Conservation (phyloP, 176 grass and related monocot species). For the Rhynchospora pubera region DNA sequence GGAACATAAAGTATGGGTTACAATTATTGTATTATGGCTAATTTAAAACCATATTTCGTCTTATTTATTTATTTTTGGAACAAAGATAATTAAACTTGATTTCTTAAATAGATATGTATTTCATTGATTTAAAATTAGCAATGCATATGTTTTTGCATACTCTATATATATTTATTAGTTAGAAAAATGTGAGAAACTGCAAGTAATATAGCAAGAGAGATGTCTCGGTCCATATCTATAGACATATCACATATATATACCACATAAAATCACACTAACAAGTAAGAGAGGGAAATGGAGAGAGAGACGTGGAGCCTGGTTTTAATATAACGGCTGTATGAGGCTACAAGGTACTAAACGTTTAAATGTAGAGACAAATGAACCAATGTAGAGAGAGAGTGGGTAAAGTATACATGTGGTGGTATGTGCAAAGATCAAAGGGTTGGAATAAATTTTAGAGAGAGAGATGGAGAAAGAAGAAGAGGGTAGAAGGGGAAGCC, state of each 20-base stretch:
- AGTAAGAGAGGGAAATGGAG: not conserved
- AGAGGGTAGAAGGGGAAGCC: constrained; percentile 7
- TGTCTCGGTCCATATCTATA: too few relatives aligned
- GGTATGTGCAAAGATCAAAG: constrained; percentile 3
- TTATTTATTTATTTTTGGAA: not conserved
- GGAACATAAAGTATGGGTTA: not conserved
- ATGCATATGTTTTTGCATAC: not conserved
- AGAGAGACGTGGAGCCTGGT: not conserved
- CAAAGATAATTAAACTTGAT: too few relatives aligned
- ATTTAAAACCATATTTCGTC: not conserved
- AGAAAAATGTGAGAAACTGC: too few relatives aligned
- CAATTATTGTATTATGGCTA: not conserved
- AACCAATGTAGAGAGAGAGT: not conserved
- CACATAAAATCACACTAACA: constrained; percentile 12
- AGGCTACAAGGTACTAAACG: constrained; percentile 18
- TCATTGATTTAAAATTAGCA: not conserved
- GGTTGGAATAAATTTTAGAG: constrained; percentile 29
- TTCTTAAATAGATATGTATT: not conserved
- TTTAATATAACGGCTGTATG: constrained; percentile 29
- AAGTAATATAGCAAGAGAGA: too few relatives aligned
- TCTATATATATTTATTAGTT: too few relatives aligned
- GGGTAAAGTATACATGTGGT: not conserved
- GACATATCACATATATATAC: not conserved
- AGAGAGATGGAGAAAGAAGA: constrained; percentile 5
- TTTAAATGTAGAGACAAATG: constrained; percentile 29